phyloP scores from a whole-genome alignment of 176 grass and related monocot genomes.

The Chloris gayana region DNA sequence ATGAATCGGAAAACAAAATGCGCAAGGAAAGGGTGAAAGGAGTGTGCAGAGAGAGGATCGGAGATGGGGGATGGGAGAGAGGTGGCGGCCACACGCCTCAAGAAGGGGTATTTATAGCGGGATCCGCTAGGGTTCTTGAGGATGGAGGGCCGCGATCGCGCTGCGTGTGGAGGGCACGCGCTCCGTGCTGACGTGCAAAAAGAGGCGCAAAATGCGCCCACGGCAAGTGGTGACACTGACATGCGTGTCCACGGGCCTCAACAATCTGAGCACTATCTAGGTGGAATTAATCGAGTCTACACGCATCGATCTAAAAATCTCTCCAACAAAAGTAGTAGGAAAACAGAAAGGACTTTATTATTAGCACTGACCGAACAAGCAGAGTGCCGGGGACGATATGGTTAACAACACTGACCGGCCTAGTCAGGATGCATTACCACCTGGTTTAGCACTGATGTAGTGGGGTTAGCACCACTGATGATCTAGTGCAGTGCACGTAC shows the following conservation, averaged over 20 bases:
- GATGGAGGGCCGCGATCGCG: conserved; percentile 29
- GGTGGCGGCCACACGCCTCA: conserved; percentile 70
- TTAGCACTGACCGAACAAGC: no score
- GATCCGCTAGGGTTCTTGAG: conserved; percentile 23
- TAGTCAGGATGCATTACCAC: conserved; percentile 23
- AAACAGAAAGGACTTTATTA: neutral
- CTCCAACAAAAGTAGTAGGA: neutral
- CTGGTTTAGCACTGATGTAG: neutral
- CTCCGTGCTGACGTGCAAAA: conserved; percentile 30
- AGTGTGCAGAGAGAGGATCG: conserved; percentile 5
- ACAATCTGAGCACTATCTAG: no score
- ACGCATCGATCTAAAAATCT: neutral
- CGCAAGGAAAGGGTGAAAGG: neutral
- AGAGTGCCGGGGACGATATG: no score
- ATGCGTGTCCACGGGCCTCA: neutral
- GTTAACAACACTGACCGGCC: neutral
- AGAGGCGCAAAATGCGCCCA: neutral
- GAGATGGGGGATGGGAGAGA: neutral
- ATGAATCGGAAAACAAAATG: neutral
- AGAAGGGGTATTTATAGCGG: conserved; percentile 43
- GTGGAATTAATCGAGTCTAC: no score
- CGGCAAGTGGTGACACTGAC: neutral
- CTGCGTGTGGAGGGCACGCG: conserved; percentile 18
- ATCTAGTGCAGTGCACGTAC: neutral
- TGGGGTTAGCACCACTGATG: neutral